Percentiles rank a stretch among this genome's conserved stretches.
These are phyloP conservation scores for Aspergillus fumigatiaffinis DNA, from an alignment of 2,329 filamentous ascomycete genomes.

Conservation along the genomic window DNA sequence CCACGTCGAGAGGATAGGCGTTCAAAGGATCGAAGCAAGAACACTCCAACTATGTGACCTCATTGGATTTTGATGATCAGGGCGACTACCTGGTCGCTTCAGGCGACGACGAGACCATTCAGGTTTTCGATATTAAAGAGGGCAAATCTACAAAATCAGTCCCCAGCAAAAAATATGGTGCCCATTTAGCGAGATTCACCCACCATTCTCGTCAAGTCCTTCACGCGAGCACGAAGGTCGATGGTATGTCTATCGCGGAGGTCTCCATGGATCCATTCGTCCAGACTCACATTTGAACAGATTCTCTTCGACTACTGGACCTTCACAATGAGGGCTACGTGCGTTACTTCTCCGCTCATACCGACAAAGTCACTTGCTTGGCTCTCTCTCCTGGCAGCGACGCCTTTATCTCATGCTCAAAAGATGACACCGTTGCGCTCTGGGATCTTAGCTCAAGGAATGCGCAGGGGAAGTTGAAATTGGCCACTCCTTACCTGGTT, in stretches of 20 bases:
- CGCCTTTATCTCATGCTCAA: conserved; percentile 85
- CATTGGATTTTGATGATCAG: conserved; percentile 92
- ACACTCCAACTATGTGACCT: conserved; percentile 64
- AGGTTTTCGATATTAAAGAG: conserved; percentile 90
- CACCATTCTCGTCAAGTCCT: conserved; percentile 88
- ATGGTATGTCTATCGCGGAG: conserved; percentile 52
- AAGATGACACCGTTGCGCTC: conserved; percentile 84
- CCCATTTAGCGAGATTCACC: conserved; percentile 89
- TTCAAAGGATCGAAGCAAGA: conserved; percentile 38
- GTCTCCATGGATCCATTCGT: background rate
- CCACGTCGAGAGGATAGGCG: conserved; percentile 16
- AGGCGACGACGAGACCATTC: conserved; percentile 89
- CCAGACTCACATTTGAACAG: conserved; percentile 19
- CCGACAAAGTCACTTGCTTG: conserved; percentile 76
- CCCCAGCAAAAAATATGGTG: conserved; percentile 94
- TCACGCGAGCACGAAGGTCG: conserved; percentile 92
- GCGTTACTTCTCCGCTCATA: conserved; percentile 92
- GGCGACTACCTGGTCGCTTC: conserved; percentile 89
- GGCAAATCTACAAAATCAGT: conserved; percentile 85
- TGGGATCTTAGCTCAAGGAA: conserved; percentile 85
- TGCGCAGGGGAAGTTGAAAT: conserved; percentile 72
- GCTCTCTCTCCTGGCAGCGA: conserved; percentile 81
- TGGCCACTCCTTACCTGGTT: conserved; percentile 75
- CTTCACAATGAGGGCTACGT: conserved; percentile 92
- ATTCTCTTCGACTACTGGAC: conserved; percentile 82